Evolutionary conservation across 148 eudicot genomes (phyloP).

Genomic region (Diospyros lotus): DNA sequence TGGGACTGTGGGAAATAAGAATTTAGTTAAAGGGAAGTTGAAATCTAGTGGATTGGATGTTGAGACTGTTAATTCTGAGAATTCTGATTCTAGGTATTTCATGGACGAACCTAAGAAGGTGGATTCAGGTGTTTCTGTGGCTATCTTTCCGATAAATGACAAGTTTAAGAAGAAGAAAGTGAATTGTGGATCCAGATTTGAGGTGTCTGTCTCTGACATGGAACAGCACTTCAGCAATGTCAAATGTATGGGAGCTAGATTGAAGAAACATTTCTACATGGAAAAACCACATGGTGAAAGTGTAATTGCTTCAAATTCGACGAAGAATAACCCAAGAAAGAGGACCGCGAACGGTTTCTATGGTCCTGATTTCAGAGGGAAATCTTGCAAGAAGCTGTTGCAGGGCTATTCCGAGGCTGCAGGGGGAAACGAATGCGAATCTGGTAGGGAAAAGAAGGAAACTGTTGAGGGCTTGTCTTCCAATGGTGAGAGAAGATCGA

Average conservation of each 20-base stretch:
- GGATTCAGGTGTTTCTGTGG: constrained; percentile 76
- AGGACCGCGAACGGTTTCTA: constrained; percentile 17
- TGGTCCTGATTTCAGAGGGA: constrained; percentile 19
- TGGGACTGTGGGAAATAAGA: constrained; percentile 15
- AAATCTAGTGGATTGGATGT: constrained; percentile 26
- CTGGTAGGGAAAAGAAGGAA: constrained; percentile 12
- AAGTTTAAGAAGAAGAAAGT: constrained; percentile 24
- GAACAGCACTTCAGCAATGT: constrained; percentile 10
- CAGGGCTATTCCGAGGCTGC: constrained; percentile 12
- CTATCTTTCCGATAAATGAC: constrained; percentile 35
- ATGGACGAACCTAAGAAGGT: constrained; percentile 59
- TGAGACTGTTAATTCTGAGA: constrained; percentile 33
- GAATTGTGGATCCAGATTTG: constrained; percentile 26
- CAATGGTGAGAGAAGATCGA: constrained; percentile 24
- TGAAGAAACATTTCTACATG: background rate
- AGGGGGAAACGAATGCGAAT: constrained; percentile 34
- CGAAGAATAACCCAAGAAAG: constrained; percentile 26
- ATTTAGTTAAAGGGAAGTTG: constrained; percentile 21
- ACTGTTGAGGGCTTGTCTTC: constrained; percentile 9
- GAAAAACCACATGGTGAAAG: constrained; percentile 12
- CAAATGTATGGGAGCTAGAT: constrained; percentile 3
- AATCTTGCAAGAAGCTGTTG: constrained; percentile 25
- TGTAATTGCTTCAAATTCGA: constrained; percentile 14
- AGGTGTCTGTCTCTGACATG: background rate
- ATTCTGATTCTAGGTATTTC: constrained; percentile 77